phyloP scores from a whole-genome alignment of 2,329 filamentous ascomycete genomes.

The Furcasterigmium furcatum region DNA sequence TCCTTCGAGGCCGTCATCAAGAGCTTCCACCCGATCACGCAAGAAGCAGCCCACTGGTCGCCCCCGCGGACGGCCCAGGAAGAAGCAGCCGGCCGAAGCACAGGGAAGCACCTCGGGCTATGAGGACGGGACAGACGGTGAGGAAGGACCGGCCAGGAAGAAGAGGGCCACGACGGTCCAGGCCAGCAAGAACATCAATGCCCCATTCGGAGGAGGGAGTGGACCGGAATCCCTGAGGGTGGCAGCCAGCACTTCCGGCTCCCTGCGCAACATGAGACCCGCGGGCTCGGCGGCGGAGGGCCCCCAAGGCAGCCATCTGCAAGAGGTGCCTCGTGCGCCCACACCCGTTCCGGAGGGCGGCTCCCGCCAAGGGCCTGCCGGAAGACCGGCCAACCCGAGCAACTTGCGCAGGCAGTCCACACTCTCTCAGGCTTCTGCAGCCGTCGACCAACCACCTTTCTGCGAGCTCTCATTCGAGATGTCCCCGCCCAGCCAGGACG shows the following conservation, averaged over 20 bases:
- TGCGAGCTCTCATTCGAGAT: conserved; percentile 45
- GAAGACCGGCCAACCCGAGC: conserved; percentile 38
- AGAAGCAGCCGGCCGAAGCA: conserved; percentile 32
- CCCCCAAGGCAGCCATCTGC: conserved; percentile 50
- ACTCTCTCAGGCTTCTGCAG: conserved; percentile 38
- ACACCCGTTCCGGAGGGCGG: conserved; percentile 64
- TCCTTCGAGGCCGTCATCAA: conserved; percentile 57
- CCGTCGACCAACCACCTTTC: conserved; percentile 26
- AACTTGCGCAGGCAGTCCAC: conserved; percentile 59
- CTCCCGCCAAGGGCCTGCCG: conserved; percentile 19
- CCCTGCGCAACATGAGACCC: conserved; percentile 80
- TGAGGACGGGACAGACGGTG: conserved; percentile 62
- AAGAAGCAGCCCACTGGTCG: conserved; percentile 47
- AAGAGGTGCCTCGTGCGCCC: conserved; percentile 72
- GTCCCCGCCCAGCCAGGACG: conserved; percentile 43
- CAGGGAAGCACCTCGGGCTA: conserved; percentile 70
- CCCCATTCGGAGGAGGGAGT: conserved; percentile 67
- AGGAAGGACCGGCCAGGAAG: conserved; percentile 52
- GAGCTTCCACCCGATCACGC: conserved; percentile 46
- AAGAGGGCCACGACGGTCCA: conserved; percentile 80
- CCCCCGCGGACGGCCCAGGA: conserved; percentile 53
- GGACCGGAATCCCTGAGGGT: conserved; percentile 80
- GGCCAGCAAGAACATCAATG: conserved; percentile 68
- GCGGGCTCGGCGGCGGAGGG: conserved; percentile 49
- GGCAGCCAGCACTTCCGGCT: conserved; percentile 87